Percentiles rank a stretch among this genome's conserved stretches.
These are phyloP conservation scores for Pseudophaeomoniella oleicola DNA, from an alignment of 2,329 filamentous ascomycete genomes.

Conservation along the genomic window DNA sequence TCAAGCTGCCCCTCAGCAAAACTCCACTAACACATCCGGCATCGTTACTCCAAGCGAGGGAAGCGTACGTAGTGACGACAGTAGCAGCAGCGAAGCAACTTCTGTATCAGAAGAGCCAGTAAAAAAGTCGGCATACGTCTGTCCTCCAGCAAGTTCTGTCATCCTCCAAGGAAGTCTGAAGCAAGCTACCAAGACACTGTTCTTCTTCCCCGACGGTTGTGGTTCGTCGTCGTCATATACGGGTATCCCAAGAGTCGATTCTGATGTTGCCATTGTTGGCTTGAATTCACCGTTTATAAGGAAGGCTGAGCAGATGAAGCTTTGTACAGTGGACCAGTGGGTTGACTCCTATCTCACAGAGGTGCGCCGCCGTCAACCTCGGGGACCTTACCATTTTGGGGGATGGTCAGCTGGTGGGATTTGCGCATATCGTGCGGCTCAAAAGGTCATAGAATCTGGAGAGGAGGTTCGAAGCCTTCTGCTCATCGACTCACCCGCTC, in stretches of 20 bases:
- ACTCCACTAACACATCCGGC: too few species aligned
- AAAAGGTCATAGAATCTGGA: constrained; percentile 42
- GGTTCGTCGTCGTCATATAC: constrained; percentile 28
- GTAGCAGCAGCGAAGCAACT: too few species aligned
- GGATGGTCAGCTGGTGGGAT: constrained; percentile 18
- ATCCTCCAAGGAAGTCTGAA: constrained; percentile 23
- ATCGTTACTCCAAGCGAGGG: too few species aligned
- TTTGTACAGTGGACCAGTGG: too few species aligned
- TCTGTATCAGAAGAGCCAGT: too few species aligned
- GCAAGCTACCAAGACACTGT: constrained; percentile 21
- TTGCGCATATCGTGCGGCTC: constrained; percentile 43
- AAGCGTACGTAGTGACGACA: too few species aligned
- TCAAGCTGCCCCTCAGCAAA: too few species aligned
- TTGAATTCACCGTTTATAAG: constrained; percentile 24
- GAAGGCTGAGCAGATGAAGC: constrained; percentile 11
- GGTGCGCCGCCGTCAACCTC: constrained; percentile 10
- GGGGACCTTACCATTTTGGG: constrained; percentile 17
- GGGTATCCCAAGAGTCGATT: constrained; percentile 18
- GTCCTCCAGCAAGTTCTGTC: constrained; percentile 12
- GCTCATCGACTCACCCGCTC: constrained; percentile 54
- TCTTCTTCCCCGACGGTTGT: constrained; percentile 27
- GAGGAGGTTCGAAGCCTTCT: constrained; percentile 44
- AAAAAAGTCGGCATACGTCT: background rate
- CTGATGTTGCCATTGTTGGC: constrained; percentile 22
- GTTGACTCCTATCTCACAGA: too few species aligned